Evolutionary conservation across 768 basidiomycete genomes (phyloP), one percentile per base, ranked within the genome.

Genomic region (Mycena sanguinolenta): DNA sequence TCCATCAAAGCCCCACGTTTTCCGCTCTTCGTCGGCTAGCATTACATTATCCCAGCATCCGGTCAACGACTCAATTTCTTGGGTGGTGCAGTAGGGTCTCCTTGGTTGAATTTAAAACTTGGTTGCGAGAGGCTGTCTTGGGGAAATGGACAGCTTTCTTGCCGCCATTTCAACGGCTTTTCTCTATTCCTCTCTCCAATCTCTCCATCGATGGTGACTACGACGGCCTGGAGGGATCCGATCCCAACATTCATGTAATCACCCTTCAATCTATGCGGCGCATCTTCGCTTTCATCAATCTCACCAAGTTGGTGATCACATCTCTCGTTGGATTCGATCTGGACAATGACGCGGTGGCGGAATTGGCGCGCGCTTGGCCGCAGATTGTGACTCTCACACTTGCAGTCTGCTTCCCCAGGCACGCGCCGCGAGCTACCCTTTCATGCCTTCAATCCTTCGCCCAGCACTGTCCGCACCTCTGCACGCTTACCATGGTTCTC

Each of bases 341-440:
- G 49, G 49, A 50, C 17, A 28, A 67, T 28, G 23, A 4, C 50
- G 44, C 50, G 21, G 39, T 27, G 0, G 9, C 38, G 19, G 65
- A 54, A 25, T 42, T 67, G 38, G 65, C 65, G 38, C 49, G 50
- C 4, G 58, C 65, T 23, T 67, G 65, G 65, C 65, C 65, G 14
- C 58, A 34, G 3, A 36, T 67, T 30, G 58, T 39, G 34, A 21
- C 42, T 39, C 25, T 66, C 23, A 14, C 38, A 36, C 32, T 65
- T 30, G 21, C 44, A 27, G 58, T 55, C 30, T 25, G 44, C 39
- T 3, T 50, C 50, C 14, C 3, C 4, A 28, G 2, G 13, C 52
- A 50, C 28, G 19, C 19, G 12, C 65, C 65, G 39, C 27, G 28
- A 27, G 13, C 52, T 21, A 67, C 58, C 19, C 39, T 67, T 30